Evolutionary conservation across 2,329 filamentous ascomycete genomes (phyloP).

Genomic region (Fusarium palustre): DNA sequence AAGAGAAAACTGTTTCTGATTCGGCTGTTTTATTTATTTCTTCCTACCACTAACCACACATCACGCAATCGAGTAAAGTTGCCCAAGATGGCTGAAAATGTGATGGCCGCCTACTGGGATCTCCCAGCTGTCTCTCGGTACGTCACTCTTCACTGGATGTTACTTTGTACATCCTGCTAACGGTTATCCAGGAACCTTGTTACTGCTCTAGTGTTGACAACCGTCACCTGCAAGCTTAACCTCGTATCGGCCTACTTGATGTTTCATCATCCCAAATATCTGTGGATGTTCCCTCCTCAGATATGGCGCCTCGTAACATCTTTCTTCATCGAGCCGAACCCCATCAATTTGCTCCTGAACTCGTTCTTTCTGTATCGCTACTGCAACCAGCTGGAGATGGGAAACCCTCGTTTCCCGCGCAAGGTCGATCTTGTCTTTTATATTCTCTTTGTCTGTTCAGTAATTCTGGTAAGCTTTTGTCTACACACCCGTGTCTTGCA

Average conservation of each 20-base stretch:
- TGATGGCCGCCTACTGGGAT: conserved; percentile 54
- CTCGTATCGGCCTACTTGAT: conserved; percentile 63
- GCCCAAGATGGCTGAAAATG: conserved; percentile 50
- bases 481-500: conserved; percentile 42
- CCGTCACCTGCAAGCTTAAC: conserved; percentile 67
- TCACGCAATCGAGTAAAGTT: conserved; percentile 48
- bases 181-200: conserved; percentile 70
- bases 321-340: conserved; percentile 56
- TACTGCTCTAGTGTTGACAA: conserved; percentile 70
- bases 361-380: conserved; percentile 83
- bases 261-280: conserved; percentile 62
- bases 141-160: conserved; percentile 22
- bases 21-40: conserved; percentile 31
- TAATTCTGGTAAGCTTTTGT: conserved; percentile 79
- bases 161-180: conserved; percentile 34
- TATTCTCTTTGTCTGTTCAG: conserved; percentile 75
- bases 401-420: conserved; percentile 76
- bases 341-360: conserved; percentile 72
- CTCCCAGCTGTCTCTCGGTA: conserved; percentile 58
- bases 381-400: conserved; percentile 77
- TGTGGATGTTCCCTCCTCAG: conserved; percentile 65
- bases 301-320: conserved; percentile 58
- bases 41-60: conserved; percentile 13
- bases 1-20: conserved; percentile 15
- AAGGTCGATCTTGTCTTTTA: conserved; percentile 87